Evolutionary conservation across 805 yeast genomes (phyloP).

Genomic region (Isabelozyma rhagii): DNA sequence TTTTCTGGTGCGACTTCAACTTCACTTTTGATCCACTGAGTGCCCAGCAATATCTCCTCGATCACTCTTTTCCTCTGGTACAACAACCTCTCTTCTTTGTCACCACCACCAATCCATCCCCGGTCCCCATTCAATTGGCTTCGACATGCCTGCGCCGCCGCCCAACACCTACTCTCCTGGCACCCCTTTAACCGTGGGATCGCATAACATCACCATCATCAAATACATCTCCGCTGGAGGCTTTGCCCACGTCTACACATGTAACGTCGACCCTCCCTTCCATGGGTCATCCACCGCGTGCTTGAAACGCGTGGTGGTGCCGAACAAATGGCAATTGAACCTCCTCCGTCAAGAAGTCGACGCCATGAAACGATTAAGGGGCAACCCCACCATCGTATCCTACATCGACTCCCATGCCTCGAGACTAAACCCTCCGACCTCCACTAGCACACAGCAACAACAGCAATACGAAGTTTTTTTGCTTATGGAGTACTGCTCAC

Average conservation of each 20-base stretch:
- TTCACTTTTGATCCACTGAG: too few species aligned
- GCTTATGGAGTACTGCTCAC: slow-evolving; percentile 76
- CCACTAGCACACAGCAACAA: slow-evolving; percentile 16
- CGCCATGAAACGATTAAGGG: slow-evolving; percentile 87
- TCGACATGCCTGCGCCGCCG: slow-evolving; percentile 39
- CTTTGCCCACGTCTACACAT: slow-evolving; percentile 91
- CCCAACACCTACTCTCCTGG: slow-evolving; percentile 71
- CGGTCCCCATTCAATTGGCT: neutral
- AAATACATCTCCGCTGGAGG: slow-evolving; percentile 87
- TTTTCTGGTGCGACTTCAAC: neutral
- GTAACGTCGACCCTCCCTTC: slow-evolving; percentile 55
- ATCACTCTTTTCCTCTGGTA: too few species aligned
- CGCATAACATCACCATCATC: slow-evolving; percentile 66
- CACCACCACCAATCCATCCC: neutral
- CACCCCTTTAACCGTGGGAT: slow-evolving; percentile 75
- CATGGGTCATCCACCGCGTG: slow-evolving; percentile 64
- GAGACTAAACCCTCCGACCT: slow-evolving; percentile 35
- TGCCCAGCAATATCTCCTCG: neutral
- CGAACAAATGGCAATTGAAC: slow-evolving; percentile 80
- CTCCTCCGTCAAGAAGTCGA: slow-evolving; percentile 92
- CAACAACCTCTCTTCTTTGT: neutral
- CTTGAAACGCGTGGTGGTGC: slow-evolving; percentile 91
- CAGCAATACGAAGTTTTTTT: slow-evolving; percentile 75
- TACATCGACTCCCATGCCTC: slow-evolving; percentile 96
- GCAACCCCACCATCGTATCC: slow-evolving; percentile 76